Evolutionary conservation across 2,329 filamentous ascomycete genomes (phyloP), one percentile per base, ranked within the genome.

Genomic region (Raffaelea ambrosiae): DNA sequence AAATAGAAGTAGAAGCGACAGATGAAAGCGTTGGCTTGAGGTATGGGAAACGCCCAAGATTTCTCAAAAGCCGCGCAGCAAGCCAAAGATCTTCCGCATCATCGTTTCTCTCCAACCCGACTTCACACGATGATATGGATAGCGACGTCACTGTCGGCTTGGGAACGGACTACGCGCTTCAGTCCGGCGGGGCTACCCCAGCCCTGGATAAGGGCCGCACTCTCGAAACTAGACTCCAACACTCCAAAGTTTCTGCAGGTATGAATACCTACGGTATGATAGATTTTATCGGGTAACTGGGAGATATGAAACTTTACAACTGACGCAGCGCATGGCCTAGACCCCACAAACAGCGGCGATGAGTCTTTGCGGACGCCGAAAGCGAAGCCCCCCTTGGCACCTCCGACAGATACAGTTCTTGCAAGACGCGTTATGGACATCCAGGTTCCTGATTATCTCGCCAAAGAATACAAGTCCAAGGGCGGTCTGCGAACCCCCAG

Each of bases 361-460:
- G 69, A 69, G 57, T 61, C 63, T 44, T 76, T 88, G 7, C 77
- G 76, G 53, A 96, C 90, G 3, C 91, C 91, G 1, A 83, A 77
- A 62, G 70, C 81, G 50, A 71, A 72, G 59, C 65, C 64, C 18
- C 44, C 58, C 57, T 64, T 57, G 38, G 70, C 76, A 19, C 78
- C 83, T 7, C 87, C 87, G 2, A 93, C 88, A 2, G 90, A 96
- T 60, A 96, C 89, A 2, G 83, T 89, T 44, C 86, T 96, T 58
- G 83, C 89, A 40, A 84, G 88, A 49, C 90, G 93, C 60, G 84
- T 96, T 41, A 84, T 86, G 57, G 89, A 91, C 58, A 88, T 97
- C 14, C 86, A 91, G 49, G 88, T 96, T 1, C 91, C 91, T 3
- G 88, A 93, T 58, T 93, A 88, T 5, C 73, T 96, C 50, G 88